phyloP scores from a whole-genome alignment of 106 monocot genomes.

The Phalaenopsis aphrodite region DNA sequence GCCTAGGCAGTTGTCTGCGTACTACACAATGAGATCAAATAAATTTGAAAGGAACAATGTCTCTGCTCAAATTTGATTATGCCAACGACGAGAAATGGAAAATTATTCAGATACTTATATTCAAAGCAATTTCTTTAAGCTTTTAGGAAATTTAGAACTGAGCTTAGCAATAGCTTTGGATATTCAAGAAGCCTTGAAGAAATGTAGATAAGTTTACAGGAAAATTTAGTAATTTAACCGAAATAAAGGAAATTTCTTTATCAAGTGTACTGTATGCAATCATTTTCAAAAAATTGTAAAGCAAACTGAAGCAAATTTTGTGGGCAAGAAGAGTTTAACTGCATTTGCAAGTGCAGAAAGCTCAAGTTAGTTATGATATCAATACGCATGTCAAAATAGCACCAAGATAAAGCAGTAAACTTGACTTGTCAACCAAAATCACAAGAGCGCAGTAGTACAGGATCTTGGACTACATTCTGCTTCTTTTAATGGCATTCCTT shows the following conservation, averaged over 20 bases:
- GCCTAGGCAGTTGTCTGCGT: neutral
- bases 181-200: too few species aligned
- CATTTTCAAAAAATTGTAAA: too few species aligned
- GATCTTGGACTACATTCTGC: neutral
- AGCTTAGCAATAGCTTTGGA: too few species aligned
- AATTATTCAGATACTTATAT: neutral
- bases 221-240: neutral
- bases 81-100: neutral
- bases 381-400: neutral
- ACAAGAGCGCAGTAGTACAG: too few species aligned
- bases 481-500: neutral
- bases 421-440: too few species aligned
- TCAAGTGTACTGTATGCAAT: neutral
- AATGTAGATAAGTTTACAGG: too few species aligned
- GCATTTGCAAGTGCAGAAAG: too few species aligned
- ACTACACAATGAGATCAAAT: neutral
- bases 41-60: neutral
- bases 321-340: too few species aligned
- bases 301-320: too few species aligned
- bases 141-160: too few species aligned
- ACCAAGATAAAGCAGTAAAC: neutral
- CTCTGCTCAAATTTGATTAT: neutral
- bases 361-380: neutral
- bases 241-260: neutral
- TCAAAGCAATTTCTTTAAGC: neutral